Evolutionary conservation across 495 filamentous ascomycete genomes (phyloP).

Genomic region (Talaromyces nanjingensis): DNA sequence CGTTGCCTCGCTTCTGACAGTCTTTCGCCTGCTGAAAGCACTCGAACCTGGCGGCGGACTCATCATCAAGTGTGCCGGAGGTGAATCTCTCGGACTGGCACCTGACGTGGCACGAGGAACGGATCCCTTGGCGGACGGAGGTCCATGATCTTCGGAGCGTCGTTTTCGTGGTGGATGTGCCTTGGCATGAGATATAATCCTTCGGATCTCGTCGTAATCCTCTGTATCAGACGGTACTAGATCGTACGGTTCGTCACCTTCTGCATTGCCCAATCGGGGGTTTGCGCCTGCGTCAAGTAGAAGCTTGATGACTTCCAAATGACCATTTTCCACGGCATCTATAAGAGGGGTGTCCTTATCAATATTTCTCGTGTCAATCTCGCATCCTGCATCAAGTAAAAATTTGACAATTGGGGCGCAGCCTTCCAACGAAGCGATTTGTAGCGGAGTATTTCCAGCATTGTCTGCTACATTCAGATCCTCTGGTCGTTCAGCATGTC

Average conservation of each 20-base stretch:
- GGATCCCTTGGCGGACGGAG: slow-evolving; percentile 41
- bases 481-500: slow-evolving; percentile 68
- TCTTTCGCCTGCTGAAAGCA: slow-evolving; percentile 40
- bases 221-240: slow-evolving; percentile 65
- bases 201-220: slow-evolving; percentile 51
- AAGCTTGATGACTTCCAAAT: slow-evolving; percentile 82
- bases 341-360: slow-evolving; percentile 91
- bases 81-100: slow-evolving; percentile 60
- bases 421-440: slow-evolving; percentile 82
- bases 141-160: slow-evolving; percentile 55
- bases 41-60: slow-evolving; percentile 40
- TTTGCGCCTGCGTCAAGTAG: slow-evolving; percentile 82
- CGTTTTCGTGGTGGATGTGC: slow-evolving; percentile 40
- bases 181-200: slow-evolving; percentile 39
- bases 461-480: slow-evolving; percentile 87
- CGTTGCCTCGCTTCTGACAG: slow-evolving; percentile 51
- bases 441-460: slow-evolving; percentile 87
- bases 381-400: slow-evolving; percentile 73
- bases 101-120: slow-evolving; percentile 61
- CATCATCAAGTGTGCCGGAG: slow-evolving; percentile 37
- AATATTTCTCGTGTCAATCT: slow-evolving; percentile 70
- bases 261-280: slow-evolving; percentile 76
- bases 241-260: slow-evolving; percentile 83
- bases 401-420: slow-evolving; percentile 65
- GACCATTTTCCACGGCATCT: slow-evolving; percentile 91